A percentile compares a stretch with the other conserved stretches of the same genome.
phyloP scores from a whole-genome alignment of 2,329 filamentous ascomycete species.

The Paradendryphiella salina region DNA sequence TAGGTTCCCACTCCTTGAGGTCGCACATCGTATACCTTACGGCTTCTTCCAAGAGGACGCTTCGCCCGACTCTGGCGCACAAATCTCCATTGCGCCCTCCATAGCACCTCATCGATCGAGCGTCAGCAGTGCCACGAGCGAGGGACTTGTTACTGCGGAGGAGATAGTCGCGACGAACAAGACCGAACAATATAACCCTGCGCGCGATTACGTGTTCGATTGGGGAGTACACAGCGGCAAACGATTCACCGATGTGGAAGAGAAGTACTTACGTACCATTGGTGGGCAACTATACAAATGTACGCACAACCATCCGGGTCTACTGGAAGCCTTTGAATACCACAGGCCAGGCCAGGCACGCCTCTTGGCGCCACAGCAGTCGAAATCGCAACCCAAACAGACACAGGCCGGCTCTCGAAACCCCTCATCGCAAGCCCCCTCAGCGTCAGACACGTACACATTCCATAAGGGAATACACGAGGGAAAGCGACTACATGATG shows the following conservation, averaged over 20 bases:
- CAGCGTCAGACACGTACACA: conserved; percentile 4
- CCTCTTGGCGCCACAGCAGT: not conserved
- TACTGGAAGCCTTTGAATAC: conserved; percentile 32
- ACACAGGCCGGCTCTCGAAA: not conserved
- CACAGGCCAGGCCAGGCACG: conserved; percentile 25
- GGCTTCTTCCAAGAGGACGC: conserved; percentile 13
- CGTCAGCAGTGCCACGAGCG: conserved; percentile 16
- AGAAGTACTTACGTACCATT: conserved; percentile 29
- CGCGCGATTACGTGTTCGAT: conserved; percentile 28
- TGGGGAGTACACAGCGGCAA: conserved; percentile 23
- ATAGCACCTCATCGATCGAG: conserved; percentile 16
- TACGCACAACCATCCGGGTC: conserved; percentile 21
- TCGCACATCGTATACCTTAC: conserved; percentile 17
- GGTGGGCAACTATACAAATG: conserved; percentile 27
- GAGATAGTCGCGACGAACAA: conserved; percentile 1
- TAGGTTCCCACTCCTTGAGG: conserved; percentile 20
- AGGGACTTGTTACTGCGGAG: not conserved
- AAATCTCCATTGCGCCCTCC: conserved; percentile 11
- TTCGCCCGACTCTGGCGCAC: conserved; percentile 9
- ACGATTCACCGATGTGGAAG: conserved; percentile 24
- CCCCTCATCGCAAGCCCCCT: not conserved
- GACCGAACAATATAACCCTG: conserved; percentile 3
- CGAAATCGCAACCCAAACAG: conserved; percentile 5
- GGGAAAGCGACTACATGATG: conserved; percentile 21
- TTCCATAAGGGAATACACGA: conserved; percentile 14